Conservation (phyloP, 2,329 filamentous ascomycete species). For the Botrytis paeoniae region DNA sequence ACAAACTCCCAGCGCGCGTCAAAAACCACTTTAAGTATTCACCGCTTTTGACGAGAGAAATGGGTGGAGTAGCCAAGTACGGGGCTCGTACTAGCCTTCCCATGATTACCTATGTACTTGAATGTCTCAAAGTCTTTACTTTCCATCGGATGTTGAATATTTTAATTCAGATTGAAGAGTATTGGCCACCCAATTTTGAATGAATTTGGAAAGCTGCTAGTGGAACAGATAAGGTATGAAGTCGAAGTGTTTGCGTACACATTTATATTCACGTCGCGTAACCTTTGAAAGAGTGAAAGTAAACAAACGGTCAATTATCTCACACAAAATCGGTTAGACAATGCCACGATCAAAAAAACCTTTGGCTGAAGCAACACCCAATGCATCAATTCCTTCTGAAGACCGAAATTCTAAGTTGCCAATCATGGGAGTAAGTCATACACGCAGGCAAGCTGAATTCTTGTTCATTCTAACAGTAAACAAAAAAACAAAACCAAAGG, state of each 20-base stretch:
- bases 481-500: background rate
- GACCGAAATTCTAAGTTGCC: background rate
- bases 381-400: background rate
- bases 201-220: background rate
- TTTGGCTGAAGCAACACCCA: background rate
- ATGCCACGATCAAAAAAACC: background rate
- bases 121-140: background rate
- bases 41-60: constrained; percentile 12
- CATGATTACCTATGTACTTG: too few relatives aligned
- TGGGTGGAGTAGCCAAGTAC: too few relatives aligned
- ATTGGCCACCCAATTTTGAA: background rate
- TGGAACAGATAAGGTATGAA: background rate
- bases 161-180: background rate
- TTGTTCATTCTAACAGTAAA: background rate
- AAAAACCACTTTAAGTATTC: constrained; percentile 19
- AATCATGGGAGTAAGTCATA: background rate
- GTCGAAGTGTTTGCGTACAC: too few relatives aligned
- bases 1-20: constrained; percentile 1
- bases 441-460: background rate
- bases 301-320: background rate
- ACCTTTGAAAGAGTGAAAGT: background rate
- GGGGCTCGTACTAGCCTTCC: too few relatives aligned
- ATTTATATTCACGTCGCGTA: background rate
- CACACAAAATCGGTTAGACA: background rate
- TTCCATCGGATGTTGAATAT: background rate